Percentiles rank a stretch among this genome's conserved stretches.
phyloP scores from a whole-genome alignment of 768 basidiomycete species.

The Collybiopsis confluens region DNA sequence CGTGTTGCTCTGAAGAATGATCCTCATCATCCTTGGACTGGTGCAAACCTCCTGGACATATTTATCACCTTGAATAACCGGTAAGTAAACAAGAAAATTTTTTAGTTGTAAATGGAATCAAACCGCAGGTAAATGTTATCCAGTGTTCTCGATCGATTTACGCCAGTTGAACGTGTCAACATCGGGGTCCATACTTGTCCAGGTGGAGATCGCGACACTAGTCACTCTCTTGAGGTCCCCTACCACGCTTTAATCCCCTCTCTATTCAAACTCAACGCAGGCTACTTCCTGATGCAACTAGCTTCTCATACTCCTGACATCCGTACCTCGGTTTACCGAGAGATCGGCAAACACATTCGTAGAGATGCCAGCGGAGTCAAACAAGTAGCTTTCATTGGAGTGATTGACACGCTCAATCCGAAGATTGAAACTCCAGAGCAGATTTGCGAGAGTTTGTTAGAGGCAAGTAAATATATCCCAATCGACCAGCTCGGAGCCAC shows the following conservation, averaged over 20 bases:
- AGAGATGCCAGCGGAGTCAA: conserved; percentile 3
- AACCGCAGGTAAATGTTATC: too few species aligned
- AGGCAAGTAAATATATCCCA: conserved; percentile 6
- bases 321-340: neutral
- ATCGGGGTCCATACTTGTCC: conserved; percentile 7
- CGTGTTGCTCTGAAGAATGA: conserved; percentile 7
- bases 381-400: conserved; percentile 7
- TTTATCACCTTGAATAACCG: conserved; percentile 4
- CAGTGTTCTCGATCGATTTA: conserved; percentile 6
- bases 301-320: neutral
- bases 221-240: conserved; percentile 3
- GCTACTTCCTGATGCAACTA: conserved; percentile 7
- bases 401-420: conserved; percentile 4
- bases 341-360: conserved; percentile 6
- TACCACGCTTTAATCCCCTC: conserved; percentile 1
- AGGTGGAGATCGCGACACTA: conserved; percentile 5
- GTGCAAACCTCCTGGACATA: conserved; percentile 2
- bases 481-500: conserved; percentile 5
- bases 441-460: neutral
- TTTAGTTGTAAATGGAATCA: neutral
- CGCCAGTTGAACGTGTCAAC: conserved; percentile 1
- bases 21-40: conserved; percentile 3
- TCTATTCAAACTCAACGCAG: conserved; percentile 7
- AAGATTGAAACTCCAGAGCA: conserved; percentile 2
- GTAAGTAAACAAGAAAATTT: neutral